Conservation (phyloP, 2,329 filamentous ascomycete species). For the Graphilbum ipis-grandicollis region DNA sequence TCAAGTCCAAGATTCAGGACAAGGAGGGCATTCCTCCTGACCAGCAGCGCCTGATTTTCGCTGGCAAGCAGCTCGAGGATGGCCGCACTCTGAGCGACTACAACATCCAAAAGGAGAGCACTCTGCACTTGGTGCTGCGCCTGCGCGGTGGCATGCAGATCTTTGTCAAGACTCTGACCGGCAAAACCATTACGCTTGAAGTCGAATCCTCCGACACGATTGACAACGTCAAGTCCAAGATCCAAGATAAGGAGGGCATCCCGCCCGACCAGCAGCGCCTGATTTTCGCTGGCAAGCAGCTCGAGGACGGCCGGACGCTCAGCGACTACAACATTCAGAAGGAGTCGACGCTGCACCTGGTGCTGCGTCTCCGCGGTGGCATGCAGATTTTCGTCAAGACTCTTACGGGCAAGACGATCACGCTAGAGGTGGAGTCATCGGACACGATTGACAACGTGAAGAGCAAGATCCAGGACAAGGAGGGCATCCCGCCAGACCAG, state of each 20-base stretch:
- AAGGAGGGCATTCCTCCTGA: slow-evolving; percentile 82
- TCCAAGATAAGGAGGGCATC: slow-evolving; percentile 95
- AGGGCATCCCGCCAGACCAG: slow-evolving; percentile 87
- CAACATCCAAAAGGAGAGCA: slow-evolving; percentile 56
- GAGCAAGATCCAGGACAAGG: slow-evolving; percentile 83
- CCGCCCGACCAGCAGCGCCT: slow-evolving; percentile 90
- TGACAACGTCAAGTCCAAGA: slow-evolving; percentile 94
- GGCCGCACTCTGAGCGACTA: slow-evolving; percentile 65
- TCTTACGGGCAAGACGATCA: slow-evolving; percentile 85
- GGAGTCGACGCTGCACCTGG: slow-evolving; percentile 71
- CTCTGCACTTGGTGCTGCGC: slow-evolving; percentile 58
- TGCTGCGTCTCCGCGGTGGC: slow-evolving; percentile 75
- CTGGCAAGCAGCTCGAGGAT: slow-evolving; percentile 32
- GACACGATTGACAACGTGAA: slow-evolving; percentile 95
- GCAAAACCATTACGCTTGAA: slow-evolving; percentile 87
- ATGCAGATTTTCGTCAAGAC: slow-evolving; percentile 87
- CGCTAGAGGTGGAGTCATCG: slow-evolving; percentile 72
- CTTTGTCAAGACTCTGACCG: slow-evolving; percentile 75
- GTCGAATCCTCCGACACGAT: slow-evolving; percentile 83
- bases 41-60: slow-evolving; percentile 84
- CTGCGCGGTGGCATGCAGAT: slow-evolving; percentile 51
- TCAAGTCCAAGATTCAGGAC: slow-evolving; percentile 81
- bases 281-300: slow-evolving; percentile 92
- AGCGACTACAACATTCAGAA: slow-evolving; percentile 95
- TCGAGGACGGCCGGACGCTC: slow-evolving; percentile 83